These are phyloP conservation scores for Populus ilicifolia DNA, from an alignment of 345 rosid genomes.

Conservation along the genomic window DNA sequence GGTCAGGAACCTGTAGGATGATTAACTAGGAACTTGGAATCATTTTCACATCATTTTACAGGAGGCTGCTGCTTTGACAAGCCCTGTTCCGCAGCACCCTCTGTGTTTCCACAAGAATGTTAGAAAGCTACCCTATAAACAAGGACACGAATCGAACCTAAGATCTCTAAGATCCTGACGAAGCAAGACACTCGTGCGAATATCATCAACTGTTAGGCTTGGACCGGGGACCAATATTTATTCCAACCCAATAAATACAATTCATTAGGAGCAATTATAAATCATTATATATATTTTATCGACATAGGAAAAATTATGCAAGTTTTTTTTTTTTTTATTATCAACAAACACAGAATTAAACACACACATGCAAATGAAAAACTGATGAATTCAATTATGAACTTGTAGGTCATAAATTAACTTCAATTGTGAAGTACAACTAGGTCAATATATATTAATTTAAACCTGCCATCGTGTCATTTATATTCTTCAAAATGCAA, in stretches of 20 bases:
- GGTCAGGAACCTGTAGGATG: conserved; percentile 7
- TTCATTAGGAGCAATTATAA: too few species aligned
- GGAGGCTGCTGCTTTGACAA: not conserved
- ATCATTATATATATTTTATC: too few species aligned
- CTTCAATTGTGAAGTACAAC: not conserved
- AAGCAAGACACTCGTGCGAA: conserved; percentile 39
- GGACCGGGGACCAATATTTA: conserved; percentile 29
- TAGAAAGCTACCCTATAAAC: not conserved
- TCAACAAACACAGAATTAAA: too few species aligned
- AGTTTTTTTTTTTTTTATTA: too few species aligned
- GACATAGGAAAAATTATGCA: too few species aligned
- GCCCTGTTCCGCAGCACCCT: conserved; percentile 8
- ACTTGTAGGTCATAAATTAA: not conserved
- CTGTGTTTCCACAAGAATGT: not conserved
- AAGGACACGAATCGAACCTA: not conserved
- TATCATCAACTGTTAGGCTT: conserved; percentile 16
- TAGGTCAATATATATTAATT: not conserved
- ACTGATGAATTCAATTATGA: not conserved
- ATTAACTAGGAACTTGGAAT: conserved; percentile 2
- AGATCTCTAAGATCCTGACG: conserved; percentile 15
- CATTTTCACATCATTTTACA: not conserved
- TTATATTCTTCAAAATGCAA: too few species aligned
- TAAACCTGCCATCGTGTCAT: not conserved
- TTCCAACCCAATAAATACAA: too few species aligned
- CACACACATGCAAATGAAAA: too few species aligned